Base-by-base conservation (phyloP, 2,329 filamentous ascomycete species). In the Exophiala oligosperma region DNA sequence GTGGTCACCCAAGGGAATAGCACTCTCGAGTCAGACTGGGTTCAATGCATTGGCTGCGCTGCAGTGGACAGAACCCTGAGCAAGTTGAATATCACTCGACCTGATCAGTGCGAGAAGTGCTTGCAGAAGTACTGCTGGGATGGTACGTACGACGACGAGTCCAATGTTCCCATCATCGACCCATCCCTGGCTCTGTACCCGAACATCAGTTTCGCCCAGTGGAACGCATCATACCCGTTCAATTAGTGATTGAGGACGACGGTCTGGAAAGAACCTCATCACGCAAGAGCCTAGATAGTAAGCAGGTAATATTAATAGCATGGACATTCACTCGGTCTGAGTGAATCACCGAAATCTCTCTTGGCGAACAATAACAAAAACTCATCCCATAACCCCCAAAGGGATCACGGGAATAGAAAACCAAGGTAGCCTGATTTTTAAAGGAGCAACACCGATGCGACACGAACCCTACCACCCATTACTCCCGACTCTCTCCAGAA, bases 81-180 rank as follows among this genome's bases (percentile, higher is more conserved):
- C 24, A 61, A 59, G 32, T 47, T 64, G 24, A 61, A 64, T 12
- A 63, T 67, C 38, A 11, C 58, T 11, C 52, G 56, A 21, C 56
- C 59, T 7, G 44, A 43, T 35, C 61, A 67, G 54, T 68, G 66
- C 54, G 47, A 64, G 17, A 35, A 43, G 24, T 67, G 66, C 40
- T 62, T 67, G 24, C 40, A 58, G 28, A 57, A 54, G 21, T 61
- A 67, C 32, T 68, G 66, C 56, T 67, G 66, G 66, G 59, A 67
- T 58, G 64, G 66, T 9, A 61, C 49, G 23, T 49, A 53, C 29
- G 55, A 49, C 7, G 49, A 49, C 41, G 49, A 44, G 37, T 26
- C 43, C 2, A 24, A 58, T 24, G 24, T 50, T 37, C 51, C 51
- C 12, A 17, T 49, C 23, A 24, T 58, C 5, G 50, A 58, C 28